phyloP scores from a whole-genome alignment of 164 flowering plant genomes.

The Stephania japonica region DNA sequence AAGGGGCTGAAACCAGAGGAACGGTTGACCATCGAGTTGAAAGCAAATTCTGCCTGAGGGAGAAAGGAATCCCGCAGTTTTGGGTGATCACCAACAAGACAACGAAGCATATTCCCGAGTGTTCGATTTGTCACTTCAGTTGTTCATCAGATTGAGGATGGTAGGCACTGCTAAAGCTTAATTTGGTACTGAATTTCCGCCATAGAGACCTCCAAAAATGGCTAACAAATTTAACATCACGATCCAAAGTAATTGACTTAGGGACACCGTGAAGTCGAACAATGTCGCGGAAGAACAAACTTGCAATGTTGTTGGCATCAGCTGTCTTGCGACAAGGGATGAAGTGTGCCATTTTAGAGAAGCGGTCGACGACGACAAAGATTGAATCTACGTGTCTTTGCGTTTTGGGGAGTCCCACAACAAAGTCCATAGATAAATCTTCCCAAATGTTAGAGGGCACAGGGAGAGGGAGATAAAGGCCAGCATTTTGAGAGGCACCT shows the following conservation, averaged over 20 bases:
- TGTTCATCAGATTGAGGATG: neutral
- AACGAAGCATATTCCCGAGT: neutral
- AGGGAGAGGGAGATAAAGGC: neutral
- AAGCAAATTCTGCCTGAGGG: neutral
- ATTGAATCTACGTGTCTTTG: neutral
- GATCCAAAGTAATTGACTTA: neutral
- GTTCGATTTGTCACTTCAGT: neutral
- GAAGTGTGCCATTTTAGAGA: conserved; percentile 7
- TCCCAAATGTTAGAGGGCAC: neutral
- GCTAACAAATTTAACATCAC: neutral
- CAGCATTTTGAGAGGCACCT: neutral
- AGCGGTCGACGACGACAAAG: neutral
- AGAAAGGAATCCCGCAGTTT: neutral
- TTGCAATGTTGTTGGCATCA: neutral
- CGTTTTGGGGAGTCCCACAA: neutral
- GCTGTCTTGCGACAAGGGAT: neutral
- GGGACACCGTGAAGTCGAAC: neutral
- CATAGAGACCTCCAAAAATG: neutral
- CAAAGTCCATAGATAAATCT: neutral
- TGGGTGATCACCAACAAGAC: neutral
- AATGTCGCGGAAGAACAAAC: neutral
- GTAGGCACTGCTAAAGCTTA: neutral
- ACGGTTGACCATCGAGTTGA: neutral
- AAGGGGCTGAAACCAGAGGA: neutral
- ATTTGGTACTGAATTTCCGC: neutral